Evolutionary conservation across 805 yeast genomes (phyloP).

Genomic region (Candida tammaniensis): DNA sequence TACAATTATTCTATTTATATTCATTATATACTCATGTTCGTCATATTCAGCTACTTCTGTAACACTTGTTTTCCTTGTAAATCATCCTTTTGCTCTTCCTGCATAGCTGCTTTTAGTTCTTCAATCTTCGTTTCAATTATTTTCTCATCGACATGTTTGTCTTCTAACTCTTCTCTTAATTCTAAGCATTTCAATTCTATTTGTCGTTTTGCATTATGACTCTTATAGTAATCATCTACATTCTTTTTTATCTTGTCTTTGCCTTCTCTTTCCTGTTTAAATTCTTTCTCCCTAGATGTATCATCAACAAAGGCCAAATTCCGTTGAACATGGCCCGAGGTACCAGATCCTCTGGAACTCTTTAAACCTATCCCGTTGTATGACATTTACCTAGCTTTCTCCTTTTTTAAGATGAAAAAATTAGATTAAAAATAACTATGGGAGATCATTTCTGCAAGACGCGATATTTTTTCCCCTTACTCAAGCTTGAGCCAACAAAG

Average conservation of each 20-base stretch:
- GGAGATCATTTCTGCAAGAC: too few relatives aligned
- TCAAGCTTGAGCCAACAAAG: too few relatives aligned
- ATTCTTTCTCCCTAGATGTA: slow-evolving; percentile 21
- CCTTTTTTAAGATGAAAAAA: too few relatives aligned
- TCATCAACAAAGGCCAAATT: slow-evolving; percentile 29
- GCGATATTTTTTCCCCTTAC: background rate
- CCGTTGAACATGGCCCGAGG: slow-evolving; percentile 59
- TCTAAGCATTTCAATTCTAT: slow-evolving; percentile 50
- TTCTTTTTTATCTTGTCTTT: slow-evolving; percentile 13
- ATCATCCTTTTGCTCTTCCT: background rate
- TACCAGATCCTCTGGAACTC: slow-evolving; percentile 56
- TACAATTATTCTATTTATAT: too few relatives aligned
- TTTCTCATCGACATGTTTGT: slow-evolving; percentile 35
- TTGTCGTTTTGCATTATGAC: slow-evolving; percentile 34
- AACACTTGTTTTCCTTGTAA: background rate
- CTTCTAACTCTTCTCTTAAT: slow-evolving; percentile 51
- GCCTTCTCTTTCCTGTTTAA: slow-evolving; percentile 12
- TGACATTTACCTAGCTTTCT: slow-evolving; percentile 4
- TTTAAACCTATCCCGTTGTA: slow-evolving; percentile 13
- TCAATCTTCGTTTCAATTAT: slow-evolving; percentile 21
- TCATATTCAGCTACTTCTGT: too few relatives aligned
- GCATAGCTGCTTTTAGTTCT: slow-evolving; percentile 18
- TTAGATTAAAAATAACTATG: too few relatives aligned
- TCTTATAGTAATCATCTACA: slow-evolving; percentile 16
- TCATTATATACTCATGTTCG: too few relatives aligned